Conservation (phyloP, 2,329 filamentous ascomycete genomes). For the Aspergillus phoenicis region DNA sequence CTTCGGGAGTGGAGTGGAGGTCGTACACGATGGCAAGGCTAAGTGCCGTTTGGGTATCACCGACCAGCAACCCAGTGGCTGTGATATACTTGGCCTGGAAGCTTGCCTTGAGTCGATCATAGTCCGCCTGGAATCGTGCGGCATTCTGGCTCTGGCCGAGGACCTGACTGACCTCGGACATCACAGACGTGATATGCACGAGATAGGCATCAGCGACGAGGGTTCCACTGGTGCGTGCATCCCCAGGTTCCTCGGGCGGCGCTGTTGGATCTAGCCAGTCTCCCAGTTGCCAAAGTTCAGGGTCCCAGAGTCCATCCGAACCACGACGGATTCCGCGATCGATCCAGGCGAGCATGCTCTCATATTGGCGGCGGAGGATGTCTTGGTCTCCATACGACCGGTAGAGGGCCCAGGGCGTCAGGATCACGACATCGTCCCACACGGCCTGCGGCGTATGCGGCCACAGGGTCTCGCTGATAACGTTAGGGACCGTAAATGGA, state of each 20-base stretch:
- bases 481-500: slow-evolving; percentile 36
- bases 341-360: slow-evolving; percentile 41
- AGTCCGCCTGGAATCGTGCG: slow-evolving; percentile 25
- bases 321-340: slow-evolving; percentile 38
- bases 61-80: slow-evolving; percentile 29
- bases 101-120: slow-evolving; percentile 17
- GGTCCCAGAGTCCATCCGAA: slow-evolving; percentile 39
- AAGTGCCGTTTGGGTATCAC: slow-evolving; percentile 38
- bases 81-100: slow-evolving; percentile 39
- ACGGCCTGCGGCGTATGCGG: slow-evolving; percentile 27
- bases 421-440: slow-evolving; percentile 45
- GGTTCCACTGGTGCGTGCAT: slow-evolving; percentile 34
- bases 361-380: slow-evolving; percentile 40
- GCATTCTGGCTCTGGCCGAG: slow-evolving; percentile 27
- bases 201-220: slow-evolving; percentile 46
- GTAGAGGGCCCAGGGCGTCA: slow-evolving; percentile 42
- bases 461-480: slow-evolving; percentile 18
- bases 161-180: slow-evolving; percentile 31
- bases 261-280: slow-evolving; percentile 49
- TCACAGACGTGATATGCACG: slow-evolving; percentile 35
- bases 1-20: slow-evolving; percentile 22
- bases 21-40: slow-evolving; percentile 30
- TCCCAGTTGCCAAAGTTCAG: slow-evolving; percentile 38
- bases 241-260: slow-evolving; percentile 37
- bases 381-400: slow-evolving; percentile 35